These are phyloP conservation scores for Iberis pinnata DNA, from an alignment of 345 rosid species.

Conservation along the genomic window DNA sequence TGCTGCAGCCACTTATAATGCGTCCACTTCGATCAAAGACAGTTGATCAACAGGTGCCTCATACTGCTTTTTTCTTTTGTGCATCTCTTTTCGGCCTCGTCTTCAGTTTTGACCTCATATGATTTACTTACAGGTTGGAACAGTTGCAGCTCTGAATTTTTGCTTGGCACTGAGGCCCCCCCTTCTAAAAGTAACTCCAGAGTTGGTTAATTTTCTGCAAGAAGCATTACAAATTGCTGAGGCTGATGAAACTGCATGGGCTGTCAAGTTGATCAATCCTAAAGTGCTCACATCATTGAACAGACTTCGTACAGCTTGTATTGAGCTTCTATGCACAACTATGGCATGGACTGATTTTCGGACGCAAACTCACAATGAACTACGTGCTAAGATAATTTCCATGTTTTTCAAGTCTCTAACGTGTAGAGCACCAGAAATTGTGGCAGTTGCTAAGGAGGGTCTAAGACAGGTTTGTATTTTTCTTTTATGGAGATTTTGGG, in stretches of 20 bases:
- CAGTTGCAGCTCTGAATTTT: conserved; percentile 91
- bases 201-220: conserved; percentile 91
- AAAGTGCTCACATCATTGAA: conserved; percentile 71
- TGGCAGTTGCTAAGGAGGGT: conserved; percentile 98
- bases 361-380: conserved; percentile 70
- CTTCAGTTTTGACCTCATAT: conserved; percentile 25
- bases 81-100: conserved; percentile 13
- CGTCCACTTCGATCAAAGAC: conserved; percentile 88
- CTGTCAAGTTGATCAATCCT: conserved; percentile 81
- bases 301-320: conserved; percentile 92
- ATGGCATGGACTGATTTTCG: conserved; percentile 98
- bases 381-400: conserved; percentile 88
- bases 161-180: conserved; percentile 98
- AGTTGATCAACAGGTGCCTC: conserved; percentile 91
- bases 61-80: conserved; percentile 10
- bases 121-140: conserved; percentile 61
- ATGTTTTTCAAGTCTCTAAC: conserved; percentile 99
- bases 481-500: conserved; percentile 14
- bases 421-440: conserved; percentile 88
- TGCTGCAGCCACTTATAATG: conserved; percentile 85
- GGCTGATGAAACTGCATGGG: conserved; percentile 92
- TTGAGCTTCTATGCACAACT: conserved; percentile 91
- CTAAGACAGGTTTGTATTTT: conserved; percentile 70
- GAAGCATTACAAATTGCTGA: conserved; percentile 98
- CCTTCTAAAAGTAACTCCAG: conserved; percentile 88